These are phyloP conservation scores for Nakazawaea ernobii DNA, from an alignment of 805 yeast species.

Conservation along the genomic window DNA sequence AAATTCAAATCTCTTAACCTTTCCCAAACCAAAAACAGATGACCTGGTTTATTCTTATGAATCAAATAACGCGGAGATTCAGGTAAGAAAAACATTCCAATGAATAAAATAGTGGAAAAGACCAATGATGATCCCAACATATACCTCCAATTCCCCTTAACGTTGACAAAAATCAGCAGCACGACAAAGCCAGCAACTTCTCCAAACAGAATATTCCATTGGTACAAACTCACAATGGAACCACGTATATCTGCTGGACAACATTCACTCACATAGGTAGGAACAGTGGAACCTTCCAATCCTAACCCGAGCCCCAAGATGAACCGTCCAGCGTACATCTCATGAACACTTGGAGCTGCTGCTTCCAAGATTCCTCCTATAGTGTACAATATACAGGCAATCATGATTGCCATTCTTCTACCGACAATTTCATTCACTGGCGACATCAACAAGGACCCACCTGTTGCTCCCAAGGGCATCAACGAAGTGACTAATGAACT, in stretches of 20 bases:
- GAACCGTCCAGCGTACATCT: slow-evolving; percentile 32
- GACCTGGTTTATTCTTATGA: slow-evolving; percentile 44
- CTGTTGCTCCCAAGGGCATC: slow-evolving; percentile 65
- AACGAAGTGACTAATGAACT: slow-evolving; percentile 49
- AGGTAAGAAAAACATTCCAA: slow-evolving; percentile 50
- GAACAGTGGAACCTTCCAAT: slow-evolving; percentile 10
- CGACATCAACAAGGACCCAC: slow-evolving; percentile 55
- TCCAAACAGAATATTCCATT: slow-evolving; percentile 13
- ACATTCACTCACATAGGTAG: slow-evolving; percentile 11
- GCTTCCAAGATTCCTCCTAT: slow-evolving; percentile 58
- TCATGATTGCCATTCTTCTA: slow-evolving; percentile 46
- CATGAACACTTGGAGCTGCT: slow-evolving; percentile 35
- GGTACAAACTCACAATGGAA: slow-evolving; percentile 10
- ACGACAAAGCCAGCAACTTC: slow-evolving; percentile 39
- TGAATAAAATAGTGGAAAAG: slow-evolving; percentile 46
- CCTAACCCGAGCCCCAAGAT: slow-evolving; percentile 10
- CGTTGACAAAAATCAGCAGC: slow-evolving; percentile 57
- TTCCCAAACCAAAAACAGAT: slow-evolving; percentile 51
- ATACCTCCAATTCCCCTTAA: slow-evolving; percentile 56
- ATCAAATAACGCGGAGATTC: slow-evolving; percentile 59
- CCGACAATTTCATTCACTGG: slow-evolving; percentile 54
- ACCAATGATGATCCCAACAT: slow-evolving; percentile 62
- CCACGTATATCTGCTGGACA: slow-evolving; percentile 9
- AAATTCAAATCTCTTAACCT: slow-evolving; percentile 43
- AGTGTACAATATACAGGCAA: slow-evolving; percentile 56